These are phyloP conservation scores for Emergomyces orientalis DNA, from an alignment of 2,329 filamentous ascomycete genomes.

Conservation along the genomic window DNA sequence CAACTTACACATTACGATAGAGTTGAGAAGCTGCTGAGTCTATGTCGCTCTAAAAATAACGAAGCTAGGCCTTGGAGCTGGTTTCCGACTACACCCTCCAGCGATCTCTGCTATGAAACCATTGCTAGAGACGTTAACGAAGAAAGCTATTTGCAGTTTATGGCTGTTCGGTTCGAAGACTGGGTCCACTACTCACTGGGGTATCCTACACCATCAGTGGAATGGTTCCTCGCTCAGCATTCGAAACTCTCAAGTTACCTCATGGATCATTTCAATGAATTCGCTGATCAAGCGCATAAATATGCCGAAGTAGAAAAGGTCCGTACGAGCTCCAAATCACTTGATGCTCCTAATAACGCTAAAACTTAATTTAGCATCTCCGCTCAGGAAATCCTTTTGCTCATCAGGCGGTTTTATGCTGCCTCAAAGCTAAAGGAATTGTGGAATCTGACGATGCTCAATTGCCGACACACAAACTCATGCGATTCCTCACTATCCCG, in stretches of 20 bases:
- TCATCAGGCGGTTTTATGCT: conserved; percentile 27
- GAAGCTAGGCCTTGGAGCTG: conserved; percentile 28
- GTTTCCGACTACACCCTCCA: conserved; percentile 24
- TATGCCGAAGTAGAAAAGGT: conserved; percentile 34
- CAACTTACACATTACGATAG: conserved; percentile 30
- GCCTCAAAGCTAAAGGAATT: conserved; percentile 17
- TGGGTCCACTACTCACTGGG: conserved; percentile 32
- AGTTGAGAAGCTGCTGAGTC: conserved; percentile 32
- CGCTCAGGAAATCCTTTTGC: conserved; percentile 31
- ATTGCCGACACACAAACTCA: conserved; percentile 19
- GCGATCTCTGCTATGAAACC: conserved; percentile 17
- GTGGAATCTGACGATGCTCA: conserved; percentile 8
- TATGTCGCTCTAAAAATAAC: conserved; percentile 22
- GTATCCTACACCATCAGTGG: conserved; percentile 26
- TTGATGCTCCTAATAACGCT: background rate
- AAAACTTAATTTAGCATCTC: conserved; percentile 24
- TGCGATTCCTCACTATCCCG: conserved; percentile 30
- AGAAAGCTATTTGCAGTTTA: conserved; percentile 35
- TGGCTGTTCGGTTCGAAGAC: conserved; percentile 31
- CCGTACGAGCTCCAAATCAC: background rate
- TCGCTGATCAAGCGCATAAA: conserved; percentile 24
- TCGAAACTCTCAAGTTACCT: conserved; percentile 27
- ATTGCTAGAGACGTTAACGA: conserved; percentile 30
- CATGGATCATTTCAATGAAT: conserved; percentile 19
- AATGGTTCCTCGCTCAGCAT: conserved; percentile 35